Base-by-base conservation (phyloP, 306 rosid species). In the Cicer arietinum region DNA sequence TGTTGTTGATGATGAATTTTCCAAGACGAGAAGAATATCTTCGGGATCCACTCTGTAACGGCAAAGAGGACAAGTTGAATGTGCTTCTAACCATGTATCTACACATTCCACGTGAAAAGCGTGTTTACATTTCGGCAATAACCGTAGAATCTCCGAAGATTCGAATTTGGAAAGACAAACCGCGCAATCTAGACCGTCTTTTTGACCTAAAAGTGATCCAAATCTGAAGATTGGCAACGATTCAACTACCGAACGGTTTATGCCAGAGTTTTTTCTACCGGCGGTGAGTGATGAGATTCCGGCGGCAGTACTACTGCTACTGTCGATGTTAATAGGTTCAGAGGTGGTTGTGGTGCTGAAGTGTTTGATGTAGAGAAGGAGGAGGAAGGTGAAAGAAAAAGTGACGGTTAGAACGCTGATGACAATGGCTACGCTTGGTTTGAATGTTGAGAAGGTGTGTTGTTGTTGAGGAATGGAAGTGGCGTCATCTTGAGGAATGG, bases 51-150 rank as follows among this genome's bases (percentile, higher is more conserved):
- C 97, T 58, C 93, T 85, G 73, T 78, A 83, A 1, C 98, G 95
- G 25, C 97, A 94, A 3, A 94, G 91, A 2, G 99, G 98, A 30
- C 97, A 94, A 1, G 99, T 92, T 8, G 99, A 94, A 80, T 94
- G 99, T 6, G 99, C 97, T 79, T 94, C 99, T 11, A 94, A 89
- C 99, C 99, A 94, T 7, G 98, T 94, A 69, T 94, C 99, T 3
- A 94, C 97, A 81, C 99, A 94, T 56, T 94, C 99, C 5, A 92
- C 93, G 59, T 94, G 99, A 79, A 94, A 94, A 7, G 95, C 99
- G 79, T 94, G 99, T 46, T 88, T 86, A 80, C 98, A 94, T 43
- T 94, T 94, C 1, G 96, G 99, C 5, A 94, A 88, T 58, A 94
- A 80, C 2, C 96, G 83, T 14, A 94, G 90, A 62, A 94, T 82